Conservation (phyloP, 306 rosid species). For the Gastrolobium bilobum region DNA sequence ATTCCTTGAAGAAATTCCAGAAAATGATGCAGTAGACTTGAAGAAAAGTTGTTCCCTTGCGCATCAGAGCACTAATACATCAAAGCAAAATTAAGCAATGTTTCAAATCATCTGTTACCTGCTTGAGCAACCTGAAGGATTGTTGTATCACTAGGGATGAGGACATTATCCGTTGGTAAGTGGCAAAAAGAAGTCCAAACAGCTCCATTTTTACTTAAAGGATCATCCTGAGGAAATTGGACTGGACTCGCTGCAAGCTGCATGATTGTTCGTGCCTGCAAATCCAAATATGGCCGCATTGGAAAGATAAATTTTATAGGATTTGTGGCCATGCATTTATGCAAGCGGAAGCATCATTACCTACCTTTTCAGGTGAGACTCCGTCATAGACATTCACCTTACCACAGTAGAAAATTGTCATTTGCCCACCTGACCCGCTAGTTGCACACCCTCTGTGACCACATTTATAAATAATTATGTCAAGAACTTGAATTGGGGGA, state of each 20-base stretch:
- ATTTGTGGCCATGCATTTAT: conserved; percentile 56
- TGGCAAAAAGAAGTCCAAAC: conserved; percentile 65
- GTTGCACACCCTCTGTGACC: conserved; percentile 70
- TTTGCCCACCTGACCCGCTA: conserved; percentile 69
- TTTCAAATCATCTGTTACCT: conserved; percentile 61
- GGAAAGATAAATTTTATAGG: conserved; percentile 48
- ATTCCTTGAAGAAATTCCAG: conserved; percentile 30
- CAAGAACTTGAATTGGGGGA: conserved; percentile 29
- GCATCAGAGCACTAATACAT: conserved; percentile 22
- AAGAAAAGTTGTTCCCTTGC: conserved; percentile 22
- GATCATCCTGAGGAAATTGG: conserved; percentile 61
- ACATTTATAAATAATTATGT: conserved; percentile 44
- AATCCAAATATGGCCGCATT: conserved; percentile 61
- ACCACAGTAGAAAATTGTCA: conserved; percentile 97
- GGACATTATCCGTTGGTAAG: conserved; percentile 59
- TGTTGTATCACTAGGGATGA: conserved; percentile 60
- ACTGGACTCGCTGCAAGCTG: conserved; percentile 86
- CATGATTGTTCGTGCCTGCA: conserved; percentile 94
- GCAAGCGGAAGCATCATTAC: conserved; percentile 57
- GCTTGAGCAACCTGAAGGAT: conserved; percentile 65
- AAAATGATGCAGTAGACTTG: conserved; percentile 22
- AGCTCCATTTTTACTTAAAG: conserved; percentile 59
- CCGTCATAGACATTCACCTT: conserved; percentile 97
- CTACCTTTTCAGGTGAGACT: conserved; percentile 92
- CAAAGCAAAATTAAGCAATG: conserved; percentile 20